Conservation (phyloP, 2,329 filamentous ascomycete species). For the Fusarium subtropicale region DNA sequence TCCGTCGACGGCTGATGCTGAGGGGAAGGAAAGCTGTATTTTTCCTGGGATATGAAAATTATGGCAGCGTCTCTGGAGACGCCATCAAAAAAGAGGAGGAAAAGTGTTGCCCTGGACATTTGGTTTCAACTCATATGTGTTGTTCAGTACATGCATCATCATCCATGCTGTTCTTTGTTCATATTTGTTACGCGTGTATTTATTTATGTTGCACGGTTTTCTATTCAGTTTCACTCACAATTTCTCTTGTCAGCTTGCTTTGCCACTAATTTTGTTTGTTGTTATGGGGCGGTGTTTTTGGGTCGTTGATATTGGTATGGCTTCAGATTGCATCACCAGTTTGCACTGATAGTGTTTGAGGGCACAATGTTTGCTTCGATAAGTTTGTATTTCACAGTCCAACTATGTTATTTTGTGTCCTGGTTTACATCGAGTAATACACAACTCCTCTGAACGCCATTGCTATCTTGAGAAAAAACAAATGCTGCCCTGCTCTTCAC, state of each 20-base stretch:
- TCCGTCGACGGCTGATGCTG: neutral
- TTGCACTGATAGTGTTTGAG: constrained; percentile 16
- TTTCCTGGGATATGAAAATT: constrained; percentile 31
- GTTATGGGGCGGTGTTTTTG: constrained; percentile 31
- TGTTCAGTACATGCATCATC: neutral
- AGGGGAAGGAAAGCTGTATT: constrained; percentile 21
- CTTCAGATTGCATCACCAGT: constrained; percentile 17
- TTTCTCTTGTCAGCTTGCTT: constrained; percentile 17
- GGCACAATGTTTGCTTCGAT: constrained; percentile 25
- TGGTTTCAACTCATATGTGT: constrained; percentile 4
- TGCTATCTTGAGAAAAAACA: constrained; percentile 22
- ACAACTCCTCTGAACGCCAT: constrained; percentile 28
- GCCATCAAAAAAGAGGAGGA: constrained; percentile 34
- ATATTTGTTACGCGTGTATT: constrained; percentile 1
- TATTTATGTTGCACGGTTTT: constrained; percentile 5
- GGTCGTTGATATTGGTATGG: constrained; percentile 12
- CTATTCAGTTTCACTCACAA: neutral
- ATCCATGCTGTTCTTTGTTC: constrained; percentile 8
- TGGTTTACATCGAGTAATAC: constrained; percentile 1
- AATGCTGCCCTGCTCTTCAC: constrained; percentile 15
- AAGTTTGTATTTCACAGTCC: constrained; percentile 12
- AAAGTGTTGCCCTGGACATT: constrained; percentile 11
- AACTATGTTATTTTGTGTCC: neutral
- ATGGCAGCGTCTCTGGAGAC: constrained; percentile 18
- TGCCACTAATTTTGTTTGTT: constrained; percentile 15